These are phyloP conservation scores for Chaetothyriales sp. DNA, from an alignment of 2,329 filamentous ascomycete genomes.

Conservation along the genomic window DNA sequence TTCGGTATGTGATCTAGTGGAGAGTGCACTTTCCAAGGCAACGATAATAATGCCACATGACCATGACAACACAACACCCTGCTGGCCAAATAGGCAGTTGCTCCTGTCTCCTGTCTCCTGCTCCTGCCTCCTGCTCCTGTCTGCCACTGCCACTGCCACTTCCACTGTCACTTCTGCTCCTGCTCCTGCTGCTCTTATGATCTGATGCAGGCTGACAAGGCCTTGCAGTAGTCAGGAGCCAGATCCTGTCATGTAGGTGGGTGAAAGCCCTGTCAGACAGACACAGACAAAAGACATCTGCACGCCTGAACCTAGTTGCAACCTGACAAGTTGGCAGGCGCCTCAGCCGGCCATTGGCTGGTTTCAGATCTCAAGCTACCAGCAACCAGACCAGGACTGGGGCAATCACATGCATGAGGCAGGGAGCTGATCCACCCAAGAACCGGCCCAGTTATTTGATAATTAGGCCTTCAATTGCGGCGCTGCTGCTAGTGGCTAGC, in stretches of 20 bases:
- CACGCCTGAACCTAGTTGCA: background rate
- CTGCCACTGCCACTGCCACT: too few species aligned
- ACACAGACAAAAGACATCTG: background rate
- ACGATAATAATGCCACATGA: too few species aligned
- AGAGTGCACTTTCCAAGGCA: background rate
- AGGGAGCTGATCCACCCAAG: background rate
- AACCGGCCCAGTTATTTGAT: too few species aligned
- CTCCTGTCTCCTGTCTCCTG: too few species aligned
- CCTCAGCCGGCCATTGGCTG: background rate
- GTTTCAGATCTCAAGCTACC: background rate
- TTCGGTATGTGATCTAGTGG: background rate
- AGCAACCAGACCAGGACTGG: background rate
- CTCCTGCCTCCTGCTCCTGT: too few species aligned
- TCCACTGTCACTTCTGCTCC: too few species aligned
- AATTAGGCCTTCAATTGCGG: too few species aligned
- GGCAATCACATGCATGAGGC: background rate
- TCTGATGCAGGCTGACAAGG: background rate
- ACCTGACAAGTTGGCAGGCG: background rate
- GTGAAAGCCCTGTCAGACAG: background rate
- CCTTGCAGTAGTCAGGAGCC: background rate
- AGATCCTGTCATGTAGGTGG: background rate
- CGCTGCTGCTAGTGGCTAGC: too few species aligned
- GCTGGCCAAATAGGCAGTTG: too few species aligned
- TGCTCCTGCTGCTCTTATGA: background rate
- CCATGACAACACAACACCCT: too few species aligned